These are phyloP conservation scores for Linum lewisii DNA, from an alignment of 345 rosid species.

Conservation along the genomic window DNA sequence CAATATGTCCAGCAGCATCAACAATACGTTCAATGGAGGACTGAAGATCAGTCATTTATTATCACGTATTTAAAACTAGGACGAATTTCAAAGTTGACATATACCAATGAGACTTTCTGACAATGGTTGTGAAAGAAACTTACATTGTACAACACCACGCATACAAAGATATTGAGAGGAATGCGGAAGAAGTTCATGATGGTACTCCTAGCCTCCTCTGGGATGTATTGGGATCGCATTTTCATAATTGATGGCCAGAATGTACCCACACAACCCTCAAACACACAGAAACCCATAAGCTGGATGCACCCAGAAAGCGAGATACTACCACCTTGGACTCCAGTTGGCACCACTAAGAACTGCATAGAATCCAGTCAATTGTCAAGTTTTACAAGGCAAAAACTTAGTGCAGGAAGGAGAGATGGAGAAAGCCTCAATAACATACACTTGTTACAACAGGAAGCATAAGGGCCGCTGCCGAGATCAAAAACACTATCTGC, in stretches of 20 bases:
- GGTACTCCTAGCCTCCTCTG: constrained; percentile 98
- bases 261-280: constrained; percentile 88
- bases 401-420: background rate
- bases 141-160: constrained; percentile 82
- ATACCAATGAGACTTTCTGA: background rate
- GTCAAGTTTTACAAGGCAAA: background rate
- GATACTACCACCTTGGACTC: constrained; percentile 62
- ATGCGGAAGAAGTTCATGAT: constrained; percentile 97
- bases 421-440: constrained; percentile 3
- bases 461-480: constrained; percentile 64
- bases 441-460: constrained; percentile 72
- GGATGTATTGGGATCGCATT: constrained; percentile 97
- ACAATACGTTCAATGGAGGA: background rate
- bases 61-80: background rate
- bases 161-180: constrained; percentile 89
- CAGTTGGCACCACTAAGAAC: constrained; percentile 63
- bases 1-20: too few relatives aligned
- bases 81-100: background rate
- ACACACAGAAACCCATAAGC: constrained; percentile 82
- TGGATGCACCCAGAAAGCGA: constrained; percentile 59
- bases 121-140: constrained; percentile 17
- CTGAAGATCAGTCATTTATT: background rate
- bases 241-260: constrained; percentile 99
- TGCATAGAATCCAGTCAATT: constrained; percentile 23
- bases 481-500: constrained; percentile 73